Evolutionary conservation across 768 basidiomycete species (phyloP).

Genomic region (Trametes elegans): DNA sequence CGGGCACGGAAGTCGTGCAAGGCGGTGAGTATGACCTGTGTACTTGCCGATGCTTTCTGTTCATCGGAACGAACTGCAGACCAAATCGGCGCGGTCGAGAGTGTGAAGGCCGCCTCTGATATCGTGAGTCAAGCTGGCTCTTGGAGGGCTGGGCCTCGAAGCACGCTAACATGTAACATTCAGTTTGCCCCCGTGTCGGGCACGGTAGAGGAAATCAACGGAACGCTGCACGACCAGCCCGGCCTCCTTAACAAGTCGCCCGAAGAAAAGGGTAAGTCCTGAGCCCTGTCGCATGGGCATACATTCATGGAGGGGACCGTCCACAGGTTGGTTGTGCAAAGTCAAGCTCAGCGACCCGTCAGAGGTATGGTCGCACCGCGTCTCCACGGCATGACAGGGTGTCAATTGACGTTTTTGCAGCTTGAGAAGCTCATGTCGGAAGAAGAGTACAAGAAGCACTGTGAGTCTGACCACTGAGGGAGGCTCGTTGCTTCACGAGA

Average conservation of each 20-base stretch:
- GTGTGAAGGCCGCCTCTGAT: constrained; percentile 95
- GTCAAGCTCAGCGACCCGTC: constrained; percentile 74
- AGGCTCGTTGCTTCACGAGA: background rate
- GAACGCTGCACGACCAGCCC: constrained; percentile 61
- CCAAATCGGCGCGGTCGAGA: constrained; percentile 89
- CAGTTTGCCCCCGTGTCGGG: constrained; percentile 95
- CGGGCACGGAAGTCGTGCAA: constrained; percentile 59
- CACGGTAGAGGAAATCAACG: constrained; percentile 76
- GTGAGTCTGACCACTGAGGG: constrained; percentile 35
- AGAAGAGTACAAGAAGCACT: constrained; percentile 70
- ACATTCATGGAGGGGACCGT: background rate
- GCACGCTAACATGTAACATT: background rate
- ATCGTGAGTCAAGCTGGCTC: constrained; percentile 52
- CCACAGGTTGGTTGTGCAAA: constrained; percentile 93
- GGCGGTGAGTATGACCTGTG: constrained; percentile 58
- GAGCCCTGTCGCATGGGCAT: constrained; percentile 20
- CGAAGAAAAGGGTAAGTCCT: constrained; percentile 71
- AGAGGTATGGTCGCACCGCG: constrained; percentile 53
- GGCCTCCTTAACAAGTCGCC: constrained; percentile 86
- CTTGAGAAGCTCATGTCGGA: constrained; percentile 68
- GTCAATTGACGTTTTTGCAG: constrained; percentile 35
- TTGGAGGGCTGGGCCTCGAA: background rate
- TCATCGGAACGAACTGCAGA: constrained; percentile 41
- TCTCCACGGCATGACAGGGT: background rate
- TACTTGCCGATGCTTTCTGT: background rate